Conservation (phyloP, 2,329 filamentous ascomycete species). For the Plectosphaerella cucumerina region DNA sequence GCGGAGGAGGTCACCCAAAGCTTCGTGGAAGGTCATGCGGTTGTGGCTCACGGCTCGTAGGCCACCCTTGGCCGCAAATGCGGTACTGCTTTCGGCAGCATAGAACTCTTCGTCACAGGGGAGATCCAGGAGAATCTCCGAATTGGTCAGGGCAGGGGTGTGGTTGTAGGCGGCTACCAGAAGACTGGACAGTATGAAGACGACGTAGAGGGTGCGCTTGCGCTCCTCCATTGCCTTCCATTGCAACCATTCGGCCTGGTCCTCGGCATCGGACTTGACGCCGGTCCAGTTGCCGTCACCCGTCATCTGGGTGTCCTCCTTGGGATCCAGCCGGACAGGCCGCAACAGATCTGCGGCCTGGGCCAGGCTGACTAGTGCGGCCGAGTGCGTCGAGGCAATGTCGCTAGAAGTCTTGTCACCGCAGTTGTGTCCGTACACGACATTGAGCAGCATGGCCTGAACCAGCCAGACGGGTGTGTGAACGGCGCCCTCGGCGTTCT, state of each 20-base stretch:
- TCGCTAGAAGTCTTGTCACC: slow-evolving; percentile 87
- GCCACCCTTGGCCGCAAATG: slow-evolving; percentile 76
- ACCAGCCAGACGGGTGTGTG: slow-evolving; percentile 91
- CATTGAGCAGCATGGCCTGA: slow-evolving; percentile 93
- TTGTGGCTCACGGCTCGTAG: slow-evolving; percentile 64
- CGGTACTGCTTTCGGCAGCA: slow-evolving; percentile 75
- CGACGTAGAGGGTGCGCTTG: slow-evolving; percentile 85
- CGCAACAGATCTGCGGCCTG: slow-evolving; percentile 73
- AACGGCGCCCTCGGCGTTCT: slow-evolving; percentile 54
- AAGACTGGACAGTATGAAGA: slow-evolving; percentile 88
- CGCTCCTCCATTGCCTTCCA: slow-evolving; percentile 90
- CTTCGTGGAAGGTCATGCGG: slow-evolving; percentile 73
- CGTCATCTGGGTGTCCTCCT: slow-evolving; percentile 53
- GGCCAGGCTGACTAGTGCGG: slow-evolving; percentile 84
- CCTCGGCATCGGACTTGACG: slow-evolving; percentile 42
- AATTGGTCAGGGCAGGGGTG: slow-evolving; percentile 85
- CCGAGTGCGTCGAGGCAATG: slow-evolving; percentile 88
- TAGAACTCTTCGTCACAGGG: slow-evolving; percentile 94
- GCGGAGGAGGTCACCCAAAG: slow-evolving; percentile 74
- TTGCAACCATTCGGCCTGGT: slow-evolving; percentile 75
- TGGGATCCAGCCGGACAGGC: slow-evolving; percentile 38
- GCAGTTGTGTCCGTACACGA: slow-evolving; percentile 93
- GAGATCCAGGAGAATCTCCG: slow-evolving; percentile 82
- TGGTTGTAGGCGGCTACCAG: slow-evolving; percentile 92
- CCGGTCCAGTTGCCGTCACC: slow-evolving; percentile 45